phyloP scores from a whole-genome alignment of 1,139 yeast species.

The Candida glucosophila region DNA sequence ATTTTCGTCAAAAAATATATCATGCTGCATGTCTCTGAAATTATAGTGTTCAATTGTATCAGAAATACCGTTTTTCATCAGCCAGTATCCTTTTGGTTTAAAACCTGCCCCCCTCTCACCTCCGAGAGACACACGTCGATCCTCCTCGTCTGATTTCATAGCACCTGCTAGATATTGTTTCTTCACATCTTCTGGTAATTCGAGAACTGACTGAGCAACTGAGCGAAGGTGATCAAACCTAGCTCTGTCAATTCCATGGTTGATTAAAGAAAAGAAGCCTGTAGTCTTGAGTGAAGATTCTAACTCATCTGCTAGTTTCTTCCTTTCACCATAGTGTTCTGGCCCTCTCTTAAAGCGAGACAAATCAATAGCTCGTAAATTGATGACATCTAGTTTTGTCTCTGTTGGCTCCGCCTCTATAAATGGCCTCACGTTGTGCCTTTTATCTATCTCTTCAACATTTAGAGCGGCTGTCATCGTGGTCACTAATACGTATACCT shows the following conservation, averaged over 20 bases:
- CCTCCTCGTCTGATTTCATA: constrained; percentile 20
- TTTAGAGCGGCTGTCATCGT: not conserved
- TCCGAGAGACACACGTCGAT: constrained; percentile 17
- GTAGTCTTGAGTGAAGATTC: constrained; percentile 15
- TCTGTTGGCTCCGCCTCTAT: constrained; percentile 10
- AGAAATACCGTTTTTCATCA: constrained; percentile 22
- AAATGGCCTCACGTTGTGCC: constrained; percentile 15
- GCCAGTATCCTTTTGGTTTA: constrained; percentile 24
- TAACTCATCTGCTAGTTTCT: constrained; percentile 11
- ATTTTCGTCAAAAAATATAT: constrained; percentile 12
- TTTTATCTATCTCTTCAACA: constrained; percentile 8
- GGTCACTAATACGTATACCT: no score
- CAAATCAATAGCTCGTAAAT: constrained; percentile 13
- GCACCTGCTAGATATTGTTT: constrained; percentile 18
- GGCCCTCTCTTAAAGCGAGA: constrained; percentile 12
- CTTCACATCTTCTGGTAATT: constrained; percentile 14
- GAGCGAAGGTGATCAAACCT: constrained; percentile 12
- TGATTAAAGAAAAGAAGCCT: constrained; percentile 13
- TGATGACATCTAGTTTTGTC: constrained; percentile 6
- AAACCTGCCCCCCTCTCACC: constrained; percentile 23
- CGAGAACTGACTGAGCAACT: constrained; percentile 15
- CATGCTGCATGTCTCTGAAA: constrained; percentile 16
- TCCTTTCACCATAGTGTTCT: constrained; percentile 7
- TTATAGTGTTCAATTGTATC: constrained; percentile 22
- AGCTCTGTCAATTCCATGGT: constrained; percentile 13